Percentiles rank a stretch among this genome's conserved stretches.
Conservation (phyloP, 2,329 filamentous ascomycete species). For the Penicillium freii region DNA sequence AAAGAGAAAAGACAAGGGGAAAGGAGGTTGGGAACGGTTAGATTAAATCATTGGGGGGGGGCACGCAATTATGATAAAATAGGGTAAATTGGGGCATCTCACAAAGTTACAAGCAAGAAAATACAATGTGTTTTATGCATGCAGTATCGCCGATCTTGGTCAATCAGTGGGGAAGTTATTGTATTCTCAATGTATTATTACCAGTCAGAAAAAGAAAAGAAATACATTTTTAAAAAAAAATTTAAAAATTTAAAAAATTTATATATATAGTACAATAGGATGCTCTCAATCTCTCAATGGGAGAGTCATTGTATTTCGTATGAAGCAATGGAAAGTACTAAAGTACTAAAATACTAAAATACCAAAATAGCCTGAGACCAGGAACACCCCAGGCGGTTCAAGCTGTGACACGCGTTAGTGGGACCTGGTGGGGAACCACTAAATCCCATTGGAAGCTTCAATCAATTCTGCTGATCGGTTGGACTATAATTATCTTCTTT, state of each 20-base stretch:
- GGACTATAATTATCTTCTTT: conserved; percentile 21
- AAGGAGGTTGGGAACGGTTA: conserved; percentile 20
- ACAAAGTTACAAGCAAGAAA: conserved; percentile 15
- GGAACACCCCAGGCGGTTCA: neutral
- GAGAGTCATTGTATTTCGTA: too few species aligned
- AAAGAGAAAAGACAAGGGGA: conserved; percentile 3
- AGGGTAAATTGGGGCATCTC: neutral
- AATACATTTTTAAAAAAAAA: too few species aligned
- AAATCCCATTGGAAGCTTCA: conserved; percentile 20
- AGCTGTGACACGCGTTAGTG: conserved; percentile 38
- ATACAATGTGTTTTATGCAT: conserved; percentile 20
- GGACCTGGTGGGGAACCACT: conserved; percentile 19
- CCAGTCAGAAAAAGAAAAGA: too few species aligned
- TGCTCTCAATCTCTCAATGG: too few species aligned
- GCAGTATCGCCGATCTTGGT: conserved; percentile 16
- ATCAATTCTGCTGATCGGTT: neutral
- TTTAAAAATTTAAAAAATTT: too few species aligned
- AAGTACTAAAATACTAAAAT: neutral
- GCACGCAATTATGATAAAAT: conserved; percentile 11
- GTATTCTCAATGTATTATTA: neutral
- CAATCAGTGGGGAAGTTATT: conserved; percentile 22
- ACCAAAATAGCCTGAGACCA: conserved; percentile 3
- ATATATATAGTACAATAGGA: too few species aligned
- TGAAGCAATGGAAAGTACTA: neutral
- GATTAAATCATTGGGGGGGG: conserved; percentile 9